Conservation (phyloP, 2,329 filamentous ascomycete species). For the Pezicula radicicola region DNA sequence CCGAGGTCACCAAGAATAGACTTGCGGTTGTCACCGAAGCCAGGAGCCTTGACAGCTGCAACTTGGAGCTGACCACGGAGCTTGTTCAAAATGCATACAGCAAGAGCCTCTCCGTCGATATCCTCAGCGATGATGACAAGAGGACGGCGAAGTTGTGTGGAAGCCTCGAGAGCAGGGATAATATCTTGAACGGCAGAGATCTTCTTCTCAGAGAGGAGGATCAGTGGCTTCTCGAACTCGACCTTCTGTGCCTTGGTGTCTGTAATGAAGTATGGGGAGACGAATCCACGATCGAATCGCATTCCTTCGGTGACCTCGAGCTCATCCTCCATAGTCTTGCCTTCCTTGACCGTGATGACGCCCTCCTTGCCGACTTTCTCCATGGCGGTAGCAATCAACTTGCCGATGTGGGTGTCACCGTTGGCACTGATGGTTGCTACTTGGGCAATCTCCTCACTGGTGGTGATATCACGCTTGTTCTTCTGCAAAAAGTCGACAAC, state of each 20-base stretch:
- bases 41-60: slow-evolving; percentile 96
- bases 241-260: slow-evolving; percentile 98
- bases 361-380: slow-evolving; percentile 99
- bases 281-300: slow-evolving; percentile 98
- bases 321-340: slow-evolving; percentile 97
- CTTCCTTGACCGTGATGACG: slow-evolving; percentile 99
- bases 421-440: slow-evolving; percentile 98
- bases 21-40: slow-evolving; percentile 99
- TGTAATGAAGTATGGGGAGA: slow-evolving; percentile 99
- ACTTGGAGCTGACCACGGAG: slow-evolving; percentile 99
- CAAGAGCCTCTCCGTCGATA: slow-evolving; percentile 96
- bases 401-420: slow-evolving; percentile 90
- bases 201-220: slow-evolving; percentile 99
- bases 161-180: slow-evolving; percentile 94
- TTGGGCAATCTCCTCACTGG: slow-evolving; percentile 93
- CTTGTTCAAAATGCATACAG: slow-evolving; percentile 99
- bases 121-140: slow-evolving; percentile 99
- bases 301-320: slow-evolving; percentile 99
- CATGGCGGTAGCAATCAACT: slow-evolving; percentile 97
- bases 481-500: slow-evolving; percentile 91
- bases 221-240: slow-evolving; percentile 98
- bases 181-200: slow-evolving; percentile 99
- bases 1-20: slow-evolving; percentile 96
- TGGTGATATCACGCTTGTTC: slow-evolving; percentile 98
- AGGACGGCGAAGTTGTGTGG: slow-evolving; percentile 89